These are phyloP conservation scores for Paramecium sonneborni DNA, from an alignment of 73 alveolate species.

Conservation along the genomic window DNA sequence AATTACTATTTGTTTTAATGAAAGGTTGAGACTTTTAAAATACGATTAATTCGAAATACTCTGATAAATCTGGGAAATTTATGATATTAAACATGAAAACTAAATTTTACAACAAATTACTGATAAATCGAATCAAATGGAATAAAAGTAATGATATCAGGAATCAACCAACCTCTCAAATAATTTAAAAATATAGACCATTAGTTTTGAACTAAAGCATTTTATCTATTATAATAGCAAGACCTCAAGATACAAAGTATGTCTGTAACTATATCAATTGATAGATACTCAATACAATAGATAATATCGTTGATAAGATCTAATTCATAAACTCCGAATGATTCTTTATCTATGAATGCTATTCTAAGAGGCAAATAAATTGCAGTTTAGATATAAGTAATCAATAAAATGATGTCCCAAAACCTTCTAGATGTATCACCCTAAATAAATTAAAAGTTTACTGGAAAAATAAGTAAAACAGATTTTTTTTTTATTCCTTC, in stretches of 20 bases:
- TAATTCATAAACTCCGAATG: not conserved
- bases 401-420: not conserved
- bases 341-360: constrained; percentile 8
- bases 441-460: not conserved
- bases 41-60: not conserved
- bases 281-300: not conserved
- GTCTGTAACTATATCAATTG: constrained; percentile 3
- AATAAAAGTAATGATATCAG: not conserved
- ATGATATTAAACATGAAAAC: not conserved
- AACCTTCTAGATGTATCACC: not conserved
- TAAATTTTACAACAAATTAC: not conserved
- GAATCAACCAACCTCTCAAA: constrained; percentile 14
- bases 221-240: not conserved
- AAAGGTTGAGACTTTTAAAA: not conserved
- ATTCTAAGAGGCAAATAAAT: not conserved
- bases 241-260: not conserved
- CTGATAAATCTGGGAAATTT: not conserved
- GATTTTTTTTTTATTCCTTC: not conserved
- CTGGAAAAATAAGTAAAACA: not conserved
- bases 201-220: not conserved
- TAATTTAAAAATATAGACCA: not conserved
- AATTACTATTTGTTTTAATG: not conserved
- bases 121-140: not conserved
- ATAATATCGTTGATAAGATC: not conserved
- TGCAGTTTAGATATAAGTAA: not conserved